Conservation (phyloP, 2,329 filamentous ascomycete genomes). For the Neofusicoccum sp. region DNA sequence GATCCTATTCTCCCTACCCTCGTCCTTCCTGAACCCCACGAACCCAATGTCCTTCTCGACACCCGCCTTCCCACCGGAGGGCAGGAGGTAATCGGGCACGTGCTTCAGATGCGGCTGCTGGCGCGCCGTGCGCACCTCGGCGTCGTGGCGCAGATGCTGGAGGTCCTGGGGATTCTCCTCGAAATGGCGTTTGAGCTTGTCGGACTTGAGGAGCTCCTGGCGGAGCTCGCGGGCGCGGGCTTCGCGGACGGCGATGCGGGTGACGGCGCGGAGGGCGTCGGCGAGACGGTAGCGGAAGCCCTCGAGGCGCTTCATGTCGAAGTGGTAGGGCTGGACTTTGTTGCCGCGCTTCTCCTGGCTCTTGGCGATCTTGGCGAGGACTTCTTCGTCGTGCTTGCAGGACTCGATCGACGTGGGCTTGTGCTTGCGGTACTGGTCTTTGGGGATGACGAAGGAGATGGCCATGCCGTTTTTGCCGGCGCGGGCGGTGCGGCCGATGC, state of each 20-base stretch:
- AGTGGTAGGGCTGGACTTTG: conserved; percentile 86
- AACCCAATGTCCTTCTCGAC: conserved; percentile 72
- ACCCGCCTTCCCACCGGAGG: conserved; percentile 69
- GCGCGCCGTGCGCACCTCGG: conserved; percentile 78
- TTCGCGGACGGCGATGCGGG: conserved; percentile 85
- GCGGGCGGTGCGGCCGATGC: conserved; percentile 89
- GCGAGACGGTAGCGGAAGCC: conserved; percentile 94
- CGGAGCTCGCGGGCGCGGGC: conserved; percentile 85
- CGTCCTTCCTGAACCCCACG: conserved; percentile 63
- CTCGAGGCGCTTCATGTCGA: conserved; percentile 92
- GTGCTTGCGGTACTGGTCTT: conserved; percentile 82
- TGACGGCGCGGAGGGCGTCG: conserved; percentile 88
- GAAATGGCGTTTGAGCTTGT: conserved; percentile 93
- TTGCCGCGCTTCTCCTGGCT: conserved; percentile 78
- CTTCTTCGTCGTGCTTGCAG: conserved; percentile 80
- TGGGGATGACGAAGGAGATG: conserved; percentile 89
- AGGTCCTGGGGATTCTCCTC: conserved; percentile 95
- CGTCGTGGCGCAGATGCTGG: conserved; percentile 85
- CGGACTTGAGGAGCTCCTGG: conserved; percentile 87
- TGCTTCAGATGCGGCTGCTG: conserved; percentile 90
- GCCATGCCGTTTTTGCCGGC: conserved; percentile 93
- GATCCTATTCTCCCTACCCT: conserved; percentile 45
- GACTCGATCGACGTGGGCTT: conserved; percentile 78
- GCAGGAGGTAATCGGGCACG: conserved; percentile 90
- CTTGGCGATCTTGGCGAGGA: conserved; percentile 76